These are phyloP conservation scores for Gillenia trifoliata DNA, from an alignment of 306 rosid genomes.

Conservation along the genomic window DNA sequence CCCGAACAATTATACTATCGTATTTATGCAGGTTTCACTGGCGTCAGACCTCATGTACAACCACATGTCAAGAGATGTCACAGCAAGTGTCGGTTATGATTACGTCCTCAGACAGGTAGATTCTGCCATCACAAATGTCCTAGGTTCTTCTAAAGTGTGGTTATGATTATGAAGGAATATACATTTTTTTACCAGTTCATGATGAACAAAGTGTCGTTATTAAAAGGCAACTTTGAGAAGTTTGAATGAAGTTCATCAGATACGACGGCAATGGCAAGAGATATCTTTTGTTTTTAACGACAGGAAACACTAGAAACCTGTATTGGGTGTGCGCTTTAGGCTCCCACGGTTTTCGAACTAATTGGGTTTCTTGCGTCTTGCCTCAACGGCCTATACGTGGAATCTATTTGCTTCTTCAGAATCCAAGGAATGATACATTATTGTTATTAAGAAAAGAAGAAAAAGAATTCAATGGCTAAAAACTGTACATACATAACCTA, in stretches of 20 bases:
- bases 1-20: neutral
- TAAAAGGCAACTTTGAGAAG: too few species aligned
- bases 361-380: neutral
- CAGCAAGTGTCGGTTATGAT: constrained; percentile 85
- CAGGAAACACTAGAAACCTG: neutral
- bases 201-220: too few species aligned
- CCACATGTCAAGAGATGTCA: constrained; percentile 79
- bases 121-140: neutral
- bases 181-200: too few species aligned
- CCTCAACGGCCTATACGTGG: neutral
- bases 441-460: too few species aligned
- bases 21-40: constrained; percentile 61
- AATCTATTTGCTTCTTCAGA: neutral
- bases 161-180: too few species aligned
- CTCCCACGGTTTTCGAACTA: too few species aligned
- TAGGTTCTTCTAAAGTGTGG: too few species aligned
- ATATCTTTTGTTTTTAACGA: neutral
- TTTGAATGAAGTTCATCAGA: too few species aligned
- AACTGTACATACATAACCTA: too few species aligned
- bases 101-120: constrained; percentile 83
- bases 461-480: too few species aligned
- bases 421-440: neutral
- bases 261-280: too few species aligned
- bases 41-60: constrained; percentile 85
- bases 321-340: too few species aligned